Conservation (phyloP, 1,139 yeast species). For the Saccharomyces hybrid region DNA sequence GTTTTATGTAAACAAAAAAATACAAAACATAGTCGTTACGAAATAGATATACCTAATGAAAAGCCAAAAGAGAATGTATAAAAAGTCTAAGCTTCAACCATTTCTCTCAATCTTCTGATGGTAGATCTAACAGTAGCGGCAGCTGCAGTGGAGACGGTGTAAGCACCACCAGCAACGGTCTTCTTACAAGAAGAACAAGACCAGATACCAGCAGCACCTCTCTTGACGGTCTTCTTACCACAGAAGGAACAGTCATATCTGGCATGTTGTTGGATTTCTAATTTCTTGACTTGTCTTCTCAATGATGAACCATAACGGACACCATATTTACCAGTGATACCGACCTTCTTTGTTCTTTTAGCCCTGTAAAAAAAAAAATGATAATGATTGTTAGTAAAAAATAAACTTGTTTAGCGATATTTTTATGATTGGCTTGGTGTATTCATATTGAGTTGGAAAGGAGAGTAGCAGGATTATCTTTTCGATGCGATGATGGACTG, state of each 20-base stretch:
- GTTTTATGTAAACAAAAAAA: neutral
- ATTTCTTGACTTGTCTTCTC: slow-evolving; percentile 99
- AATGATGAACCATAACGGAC: slow-evolving; percentile 99
- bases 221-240: slow-evolving; percentile 97
- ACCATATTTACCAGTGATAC: slow-evolving; percentile 99
- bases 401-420: neutral
- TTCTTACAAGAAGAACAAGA: slow-evolving; percentile 87
- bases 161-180: slow-evolving; percentile 99
- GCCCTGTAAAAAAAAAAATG: slow-evolving; percentile 49
- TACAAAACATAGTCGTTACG: neutral
- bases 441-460: neutral
- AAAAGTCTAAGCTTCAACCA: slow-evolving; percentile 87
- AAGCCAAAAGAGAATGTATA: neutral
- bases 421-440: neutral
- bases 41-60: neutral
- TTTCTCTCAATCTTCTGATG: slow-evolving; percentile 99
- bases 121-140: slow-evolving; percentile 99
- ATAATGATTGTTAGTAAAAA: neutral
- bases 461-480: no score
- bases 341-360: slow-evolving; percentile 99
- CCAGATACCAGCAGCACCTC: slow-evolving; percentile 99
- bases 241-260: slow-evolving; percentile 99
- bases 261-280: slow-evolving; percentile 98
- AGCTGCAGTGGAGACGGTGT: slow-evolving; percentile 98
- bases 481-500: no score